A percentile compares a stretch with the other conserved stretches of the same genome.
Conservation (phyloP, 2,329 filamentous ascomycete genomes). For the Tolypocladium inflatum region DNA sequence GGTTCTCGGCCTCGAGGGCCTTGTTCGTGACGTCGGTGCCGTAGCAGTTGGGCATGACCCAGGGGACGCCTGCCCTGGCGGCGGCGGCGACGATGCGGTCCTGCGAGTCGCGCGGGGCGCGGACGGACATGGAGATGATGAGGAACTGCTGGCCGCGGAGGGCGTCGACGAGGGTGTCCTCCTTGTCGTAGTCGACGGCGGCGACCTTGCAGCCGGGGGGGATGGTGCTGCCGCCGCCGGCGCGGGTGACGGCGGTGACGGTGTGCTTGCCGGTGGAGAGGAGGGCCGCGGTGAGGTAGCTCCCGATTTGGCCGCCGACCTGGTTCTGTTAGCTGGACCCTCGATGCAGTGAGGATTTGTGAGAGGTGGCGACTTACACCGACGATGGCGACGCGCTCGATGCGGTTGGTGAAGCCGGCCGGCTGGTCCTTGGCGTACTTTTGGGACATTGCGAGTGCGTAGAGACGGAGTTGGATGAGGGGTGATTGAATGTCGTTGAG, state of each 20-base stretch:
- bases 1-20: constrained; percentile 18
- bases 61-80: constrained; percentile 38
- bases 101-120: constrained; percentile 30
- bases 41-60: constrained; percentile 41
- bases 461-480: background rate
- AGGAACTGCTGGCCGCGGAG: constrained; percentile 46
- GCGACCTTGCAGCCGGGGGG: constrained; percentile 33
- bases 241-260: constrained; percentile 42
- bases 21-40: constrained; percentile 18
- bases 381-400: constrained; percentile 31
- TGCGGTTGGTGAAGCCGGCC: constrained; percentile 16
- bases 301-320: constrained; percentile 33
- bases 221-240: constrained; percentile 27
- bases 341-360: background rate
- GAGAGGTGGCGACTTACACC: constrained; percentile 24
- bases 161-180: constrained; percentile 34
- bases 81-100: constrained; percentile 37
- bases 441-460: background rate
- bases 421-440: constrained; percentile 15
- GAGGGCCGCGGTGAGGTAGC: constrained; percentile 29
- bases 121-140: constrained; percentile 37
- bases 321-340: background rate
- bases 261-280: constrained; percentile 39
- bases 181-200: constrained; percentile 33
- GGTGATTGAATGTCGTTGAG: background rate